Conservation (phyloP, 2,329 filamentous ascomycete genomes). For the Cryphonectria naterciae region DNA sequence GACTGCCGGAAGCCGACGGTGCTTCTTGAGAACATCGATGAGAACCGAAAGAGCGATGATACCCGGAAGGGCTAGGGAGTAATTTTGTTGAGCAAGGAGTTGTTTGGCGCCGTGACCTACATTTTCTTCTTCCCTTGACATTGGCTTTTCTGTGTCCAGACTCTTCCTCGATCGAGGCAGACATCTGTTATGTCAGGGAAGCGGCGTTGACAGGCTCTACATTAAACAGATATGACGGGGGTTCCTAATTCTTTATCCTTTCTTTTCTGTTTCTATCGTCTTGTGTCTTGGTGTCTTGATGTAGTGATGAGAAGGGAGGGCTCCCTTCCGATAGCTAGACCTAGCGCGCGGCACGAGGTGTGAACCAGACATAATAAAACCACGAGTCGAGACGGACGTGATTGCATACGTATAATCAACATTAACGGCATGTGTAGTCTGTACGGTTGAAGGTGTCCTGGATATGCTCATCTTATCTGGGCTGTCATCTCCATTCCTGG, state of each 20-base stretch:
- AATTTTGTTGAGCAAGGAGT: neutral
- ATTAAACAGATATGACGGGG: slow-evolving; percentile 24
- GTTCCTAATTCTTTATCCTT: neutral
- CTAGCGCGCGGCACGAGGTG: slow-evolving; percentile 16
- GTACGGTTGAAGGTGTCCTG: slow-evolving; percentile 8
- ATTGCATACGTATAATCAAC: neutral
- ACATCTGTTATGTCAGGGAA: neutral
- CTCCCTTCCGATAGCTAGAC: neutral
- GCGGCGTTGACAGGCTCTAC: slow-evolving; percentile 8
- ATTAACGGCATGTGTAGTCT: neutral
- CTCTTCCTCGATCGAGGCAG: neutral
- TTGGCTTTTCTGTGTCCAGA: neutral
- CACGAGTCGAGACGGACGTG: slow-evolving; percentile 1
- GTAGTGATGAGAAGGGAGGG: neutral
- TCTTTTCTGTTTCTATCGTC: neutral
- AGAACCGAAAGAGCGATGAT: slow-evolving; percentile 48
- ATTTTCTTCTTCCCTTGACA: slow-evolving; percentile 1
- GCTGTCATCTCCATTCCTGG: slow-evolving; percentile 5
- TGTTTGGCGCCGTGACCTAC: neutral
- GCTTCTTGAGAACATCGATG: slow-evolving; percentile 59
- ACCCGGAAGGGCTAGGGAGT: slow-evolving; percentile 36
- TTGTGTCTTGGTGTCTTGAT: neutral
- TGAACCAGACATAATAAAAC: slow-evolving; percentile 17
- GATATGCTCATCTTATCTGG: neutral
- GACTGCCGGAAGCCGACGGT: slow-evolving; percentile 58